Percentiles rank a stretch among this genome's conserved stretches.
These are phyloP conservation scores for Fusarium abutilonis DNA, from an alignment of 2,329 filamentous ascomycete genomes.

Conservation along the genomic window DNA sequence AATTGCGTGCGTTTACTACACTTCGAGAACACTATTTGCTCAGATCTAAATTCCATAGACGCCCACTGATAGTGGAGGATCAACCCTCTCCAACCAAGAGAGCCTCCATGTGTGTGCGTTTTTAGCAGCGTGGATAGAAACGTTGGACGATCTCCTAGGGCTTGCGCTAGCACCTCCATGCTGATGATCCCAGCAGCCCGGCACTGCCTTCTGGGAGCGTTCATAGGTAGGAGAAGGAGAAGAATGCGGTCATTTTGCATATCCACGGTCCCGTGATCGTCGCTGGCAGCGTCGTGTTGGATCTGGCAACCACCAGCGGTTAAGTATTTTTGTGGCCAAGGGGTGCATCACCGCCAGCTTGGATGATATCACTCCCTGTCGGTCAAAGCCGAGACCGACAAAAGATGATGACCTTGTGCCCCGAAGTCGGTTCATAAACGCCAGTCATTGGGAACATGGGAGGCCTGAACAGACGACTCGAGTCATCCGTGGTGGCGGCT, in stretches of 20 bases:
- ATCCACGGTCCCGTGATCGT: constrained; percentile 30
- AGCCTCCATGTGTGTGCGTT: constrained; percentile 27
- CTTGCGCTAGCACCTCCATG: constrained; percentile 29
- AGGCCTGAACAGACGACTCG: constrained; percentile 24
- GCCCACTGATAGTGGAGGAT: constrained; percentile 16
- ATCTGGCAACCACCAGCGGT: constrained; percentile 24
- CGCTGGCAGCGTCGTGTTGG: constrained; percentile 17
- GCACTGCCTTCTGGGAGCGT: constrained; percentile 12
- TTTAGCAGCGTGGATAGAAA: constrained; percentile 32
- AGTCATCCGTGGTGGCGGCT: constrained; percentile 39
- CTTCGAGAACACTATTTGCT: constrained; percentile 7
- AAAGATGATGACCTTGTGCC: constrained; percentile 18
- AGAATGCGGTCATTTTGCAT: constrained; percentile 33
- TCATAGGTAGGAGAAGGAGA: constrained; percentile 24
- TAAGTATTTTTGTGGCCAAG: constrained; percentile 17
- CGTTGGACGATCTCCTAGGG: constrained; percentile 32
- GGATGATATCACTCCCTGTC: constrained; percentile 34
- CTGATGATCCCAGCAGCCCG: constrained; percentile 26
- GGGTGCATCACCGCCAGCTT: constrained; percentile 31
- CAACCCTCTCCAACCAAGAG: constrained; percentile 13
- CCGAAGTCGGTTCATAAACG: constrained; percentile 25
- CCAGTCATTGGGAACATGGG: constrained; percentile 27
- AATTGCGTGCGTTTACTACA: constrained; percentile 9
- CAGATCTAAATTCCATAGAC: constrained; percentile 8
- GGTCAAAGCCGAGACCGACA: constrained; percentile 30